Evolutionary conservation across 805 yeast genomes (phyloP).

Genomic region (Babjeviella inositovora): DNA sequence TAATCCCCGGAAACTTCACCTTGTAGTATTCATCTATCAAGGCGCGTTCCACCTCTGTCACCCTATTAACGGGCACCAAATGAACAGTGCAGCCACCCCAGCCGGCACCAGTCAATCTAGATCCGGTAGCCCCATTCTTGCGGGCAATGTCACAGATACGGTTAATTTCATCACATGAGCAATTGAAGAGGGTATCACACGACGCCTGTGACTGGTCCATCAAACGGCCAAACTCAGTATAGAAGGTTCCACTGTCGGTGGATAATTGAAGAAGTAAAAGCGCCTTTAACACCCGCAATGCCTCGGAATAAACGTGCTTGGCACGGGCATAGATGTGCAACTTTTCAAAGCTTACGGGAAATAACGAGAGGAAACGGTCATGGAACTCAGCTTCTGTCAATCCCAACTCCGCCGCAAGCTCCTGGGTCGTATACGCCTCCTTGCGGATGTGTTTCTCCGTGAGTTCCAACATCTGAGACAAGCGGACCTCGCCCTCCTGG

Average conservation of each 20-base stretch:
- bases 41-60: slow-evolving; percentile 18
- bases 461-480: slow-evolving; percentile 20
- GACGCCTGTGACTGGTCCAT: slow-evolving; percentile 48
- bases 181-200: slow-evolving; percentile 27
- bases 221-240: slow-evolving; percentile 28
- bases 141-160: slow-evolving; percentile 35
- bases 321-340: slow-evolving; percentile 42
- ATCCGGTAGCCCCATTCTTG: slow-evolving; percentile 41
- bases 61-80: slow-evolving; percentile 27
- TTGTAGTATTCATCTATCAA: slow-evolving; percentile 34
- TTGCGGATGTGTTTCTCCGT: slow-evolving; percentile 21
- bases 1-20: slow-evolving; percentile 27
- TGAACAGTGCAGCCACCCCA: slow-evolving; percentile 69
- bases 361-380: slow-evolving; percentile 26
- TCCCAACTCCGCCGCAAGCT: slow-evolving; percentile 26
- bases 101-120: slow-evolving; percentile 70
- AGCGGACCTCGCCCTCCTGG: slow-evolving; percentile 19
- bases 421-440: slow-evolving; percentile 32
- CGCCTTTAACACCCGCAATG: slow-evolving; percentile 38
- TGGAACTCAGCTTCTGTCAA: slow-evolving; percentile 22
- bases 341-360: slow-evolving; percentile 40
- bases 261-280: slow-evolving; percentile 17
- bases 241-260: slow-evolving; percentile 12
- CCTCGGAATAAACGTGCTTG: slow-evolving; percentile 46
- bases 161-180: slow-evolving; percentile 41